Evolutionary conservation across 2,329 filamentous ascomycete species (phyloP).

Genomic region (Epicoccum sorghinum): DNA sequence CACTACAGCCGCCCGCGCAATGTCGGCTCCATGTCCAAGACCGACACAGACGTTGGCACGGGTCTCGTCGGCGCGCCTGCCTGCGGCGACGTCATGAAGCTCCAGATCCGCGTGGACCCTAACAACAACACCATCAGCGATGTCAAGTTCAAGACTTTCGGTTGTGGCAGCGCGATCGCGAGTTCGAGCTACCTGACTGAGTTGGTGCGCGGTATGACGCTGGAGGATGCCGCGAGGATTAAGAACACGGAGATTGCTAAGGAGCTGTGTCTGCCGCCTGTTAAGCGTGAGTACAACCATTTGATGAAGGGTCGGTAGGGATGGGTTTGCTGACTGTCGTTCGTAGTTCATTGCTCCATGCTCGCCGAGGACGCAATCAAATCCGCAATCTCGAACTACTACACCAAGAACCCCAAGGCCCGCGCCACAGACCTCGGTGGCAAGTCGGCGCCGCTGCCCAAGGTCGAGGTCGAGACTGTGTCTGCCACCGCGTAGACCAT

Average conservation of each 20-base stretch:
- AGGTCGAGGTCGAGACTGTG: conserved; percentile 66
- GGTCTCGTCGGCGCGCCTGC: conserved; percentile 90
- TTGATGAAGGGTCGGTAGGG: too few species aligned
- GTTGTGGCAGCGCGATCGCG: conserved; percentile 92
- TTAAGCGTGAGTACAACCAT: conserved; percentile 70
- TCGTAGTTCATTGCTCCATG: conserved; percentile 85
- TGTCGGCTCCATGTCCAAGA: conserved; percentile 80
- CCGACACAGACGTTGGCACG: conserved; percentile 82
- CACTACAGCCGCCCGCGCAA: conserved; percentile 83
- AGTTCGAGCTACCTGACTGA: conserved; percentile 94
- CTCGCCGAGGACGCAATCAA: conserved; percentile 92
- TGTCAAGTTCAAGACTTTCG: conserved; percentile 98
- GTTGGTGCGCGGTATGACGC: conserved; percentile 91
- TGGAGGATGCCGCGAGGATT: conserved; percentile 91
- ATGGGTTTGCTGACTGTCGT: neutral
- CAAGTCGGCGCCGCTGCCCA: conserved; percentile 71
- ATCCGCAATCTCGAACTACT: conserved; percentile 88
- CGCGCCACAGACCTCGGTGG: conserved; percentile 77
- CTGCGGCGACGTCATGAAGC: conserved; percentile 91
- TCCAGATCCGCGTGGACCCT: conserved; percentile 91
- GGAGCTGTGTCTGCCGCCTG: conserved; percentile 86
- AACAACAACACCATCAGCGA: conserved; percentile 87
- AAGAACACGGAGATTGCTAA: conserved; percentile 98
- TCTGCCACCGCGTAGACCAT: conserved; percentile 43
- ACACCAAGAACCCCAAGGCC: conserved; percentile 84